Evolutionary conservation across 75 land plant species (phyloP).

Genomic region (Selaginella tamariscina): DNA sequence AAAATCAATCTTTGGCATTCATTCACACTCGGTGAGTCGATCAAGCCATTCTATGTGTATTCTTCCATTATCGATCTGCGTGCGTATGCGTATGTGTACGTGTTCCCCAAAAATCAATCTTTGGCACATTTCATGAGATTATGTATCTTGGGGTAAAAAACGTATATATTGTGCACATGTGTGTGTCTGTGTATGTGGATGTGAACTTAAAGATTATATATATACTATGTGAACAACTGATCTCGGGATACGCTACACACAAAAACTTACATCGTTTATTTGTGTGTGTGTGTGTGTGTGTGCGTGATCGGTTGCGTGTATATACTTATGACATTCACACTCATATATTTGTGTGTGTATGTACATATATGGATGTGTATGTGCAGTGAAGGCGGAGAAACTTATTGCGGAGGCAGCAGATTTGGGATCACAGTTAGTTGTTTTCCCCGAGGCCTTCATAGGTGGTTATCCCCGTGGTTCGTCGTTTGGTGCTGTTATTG

Average conservation of each 20-base stretch:
- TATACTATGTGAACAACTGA: no score
- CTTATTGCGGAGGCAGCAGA: conserved; percentile 74
- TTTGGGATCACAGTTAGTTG: conserved; percentile 72
- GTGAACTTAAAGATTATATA: no score
- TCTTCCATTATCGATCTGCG: background rate
- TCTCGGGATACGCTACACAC: background rate
- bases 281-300: background rate
- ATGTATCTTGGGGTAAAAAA: no score
- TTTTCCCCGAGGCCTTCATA: conserved; percentile 94
- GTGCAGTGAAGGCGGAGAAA: conserved; percentile 86
- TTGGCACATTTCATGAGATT: no score
- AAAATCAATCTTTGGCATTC: background rate
- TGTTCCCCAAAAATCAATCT: background rate
- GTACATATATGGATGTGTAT: background rate
- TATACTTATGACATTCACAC: background rate
- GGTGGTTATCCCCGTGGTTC: conserved; percentile 96
- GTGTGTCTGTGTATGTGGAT: no score
- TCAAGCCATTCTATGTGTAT: background rate
- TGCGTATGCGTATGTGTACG: background rate
- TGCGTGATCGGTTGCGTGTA: background rate
- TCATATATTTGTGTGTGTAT: background rate
- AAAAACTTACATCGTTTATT: background rate
- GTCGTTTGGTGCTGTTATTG: conserved; percentile 65
- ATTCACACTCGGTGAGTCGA: background rate
- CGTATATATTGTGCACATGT: no score